Evolutionary conservation across 345 rosid genomes (phyloP), one percentile per base, ranked within the genome.

Genomic region (Sonneratia alba): DNA sequence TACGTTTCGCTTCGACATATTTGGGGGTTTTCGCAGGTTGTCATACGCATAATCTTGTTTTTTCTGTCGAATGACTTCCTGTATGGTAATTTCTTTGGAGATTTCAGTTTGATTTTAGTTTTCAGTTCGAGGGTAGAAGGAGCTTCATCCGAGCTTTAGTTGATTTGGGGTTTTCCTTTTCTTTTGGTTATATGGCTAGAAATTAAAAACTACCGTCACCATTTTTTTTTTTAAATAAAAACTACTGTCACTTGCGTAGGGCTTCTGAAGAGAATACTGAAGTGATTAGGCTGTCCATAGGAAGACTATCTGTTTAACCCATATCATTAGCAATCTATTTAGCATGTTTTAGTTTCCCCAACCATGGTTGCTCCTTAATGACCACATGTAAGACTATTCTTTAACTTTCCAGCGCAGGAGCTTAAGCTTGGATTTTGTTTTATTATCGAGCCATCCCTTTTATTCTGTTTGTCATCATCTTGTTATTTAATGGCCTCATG

Each of bases 321-420:
- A 18, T 53, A 53, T 53, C n/a, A 21, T 53, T 5, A 18, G 5
- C 22, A 53, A 49, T 53, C 59, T 53, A 21, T 18, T 53, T 21
- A 6, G 59, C 59, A 21, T 53, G 59, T 53, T 53, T 27, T 3
- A 53, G 7, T 57, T 22, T 57, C 34, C 63, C 32, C 63, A 18
- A 22, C 63, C 63, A 57, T 57, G 63, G 34, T 32, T 16, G 63
- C 63, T n/a, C 63, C 63, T 57, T 57, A 57, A 57, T 10, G 63
- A 57, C 11, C 9, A n/a, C 12, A 57, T 22, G 18, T 51, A 1
- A 13, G 51, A 18, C n/a, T 47, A 18, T 51, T 16, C 3, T 18
- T 18, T 7, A 53, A 11, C 59, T 53, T 53, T 16, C 59, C n/a
- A 0, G 19, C 59, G 19, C 59, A 27, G 5, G 7, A 7, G n/a